Evolutionary conservation across 2,329 filamentous ascomycete genomes (phyloP), one percentile per base, ranked within the genome.

Genomic region (Beauveria brongniartii): DNA sequence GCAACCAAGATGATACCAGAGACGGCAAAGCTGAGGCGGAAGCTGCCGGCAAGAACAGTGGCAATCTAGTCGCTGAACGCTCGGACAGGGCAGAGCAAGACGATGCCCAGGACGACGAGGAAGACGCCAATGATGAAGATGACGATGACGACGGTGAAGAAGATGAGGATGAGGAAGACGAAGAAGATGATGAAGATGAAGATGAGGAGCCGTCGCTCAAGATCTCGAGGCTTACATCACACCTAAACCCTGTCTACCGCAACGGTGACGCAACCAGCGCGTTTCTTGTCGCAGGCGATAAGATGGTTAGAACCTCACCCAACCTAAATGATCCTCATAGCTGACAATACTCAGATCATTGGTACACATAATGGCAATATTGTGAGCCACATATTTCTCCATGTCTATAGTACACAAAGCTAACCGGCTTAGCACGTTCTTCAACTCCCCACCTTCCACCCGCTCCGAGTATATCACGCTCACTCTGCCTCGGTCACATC

Each of bases 301-400:
- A 97, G 78, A 96, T 97, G 93, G 91, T 93, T 80, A 68, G 79
- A 61, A 43, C 59, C 30, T 30, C 14, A 16, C 26, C 9, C 28
- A 44, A 16, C 20, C 24, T 37, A 18, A 20, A 18, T 44, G 12
- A n/a, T 20, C 9, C 22, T 8, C 14, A 65, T 67, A 63, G 61
- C 75, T 77, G 67, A 75, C 67, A 63, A 63, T 69, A 65, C 65
- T 54, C 75, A 93, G 90, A 88, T 97, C 64, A 80, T 96, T 67
- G 94, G 93, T 66, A 97, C 94, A 37, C 93, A 99, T 73, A 96
- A 96, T 76, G 94, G 94, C 68, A 96, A 94, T 69, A 93, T 97
- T 69, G 91, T 95, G 81, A 79, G 88, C 77, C 55, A 28, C 43
- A 18, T n/a, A 8, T 12, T 12, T 1, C 16, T 18, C 2, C 16